These are phyloP conservation scores for Cordyceps javanica DNA, from an alignment of 2,329 filamentous ascomycete genomes.

Conservation along the genomic window DNA sequence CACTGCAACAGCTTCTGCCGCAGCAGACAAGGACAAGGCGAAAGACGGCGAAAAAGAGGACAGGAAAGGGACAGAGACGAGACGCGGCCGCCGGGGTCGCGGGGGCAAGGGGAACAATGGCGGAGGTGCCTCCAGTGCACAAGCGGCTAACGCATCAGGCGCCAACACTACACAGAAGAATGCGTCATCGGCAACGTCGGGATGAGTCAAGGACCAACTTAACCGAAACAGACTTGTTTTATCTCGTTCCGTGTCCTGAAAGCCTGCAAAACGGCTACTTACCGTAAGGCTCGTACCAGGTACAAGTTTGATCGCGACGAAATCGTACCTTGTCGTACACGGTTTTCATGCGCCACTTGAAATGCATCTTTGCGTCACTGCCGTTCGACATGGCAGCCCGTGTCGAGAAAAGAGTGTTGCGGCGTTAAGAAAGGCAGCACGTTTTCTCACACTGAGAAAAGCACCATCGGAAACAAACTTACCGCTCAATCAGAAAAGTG, in stretches of 20 bases:
- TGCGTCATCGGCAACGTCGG: background rate
- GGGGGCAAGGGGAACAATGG: constrained; percentile 21
- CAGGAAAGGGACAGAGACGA: constrained; percentile 23
- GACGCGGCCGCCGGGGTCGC: constrained; percentile 27
- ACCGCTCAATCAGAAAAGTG: background rate
- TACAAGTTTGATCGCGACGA: background rate
- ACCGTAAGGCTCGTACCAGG: background rate
- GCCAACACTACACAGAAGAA: background rate
- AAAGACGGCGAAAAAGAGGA: constrained; percentile 19
- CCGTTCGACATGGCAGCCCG: background rate
- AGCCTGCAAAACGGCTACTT: background rate
- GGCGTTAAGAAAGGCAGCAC: background rate
- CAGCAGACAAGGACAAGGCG: constrained; percentile 14
- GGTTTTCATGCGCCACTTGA: background rate
- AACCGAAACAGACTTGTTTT: background rate
- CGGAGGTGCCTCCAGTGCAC: constrained; percentile 8
- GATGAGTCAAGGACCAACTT: constrained; percentile 10
- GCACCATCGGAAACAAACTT: background rate
- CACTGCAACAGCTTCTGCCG: constrained; percentile 5
- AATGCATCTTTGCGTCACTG: background rate
- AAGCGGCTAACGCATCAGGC: constrained; percentile 1
- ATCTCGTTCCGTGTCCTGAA: background rate
- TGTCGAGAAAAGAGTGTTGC: background rate
- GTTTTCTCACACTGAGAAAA: background rate
- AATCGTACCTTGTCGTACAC: background rate